phyloP scores from a whole-genome alignment of 768 basidiomycete genomes.

The Calocybe indica region DNA sequence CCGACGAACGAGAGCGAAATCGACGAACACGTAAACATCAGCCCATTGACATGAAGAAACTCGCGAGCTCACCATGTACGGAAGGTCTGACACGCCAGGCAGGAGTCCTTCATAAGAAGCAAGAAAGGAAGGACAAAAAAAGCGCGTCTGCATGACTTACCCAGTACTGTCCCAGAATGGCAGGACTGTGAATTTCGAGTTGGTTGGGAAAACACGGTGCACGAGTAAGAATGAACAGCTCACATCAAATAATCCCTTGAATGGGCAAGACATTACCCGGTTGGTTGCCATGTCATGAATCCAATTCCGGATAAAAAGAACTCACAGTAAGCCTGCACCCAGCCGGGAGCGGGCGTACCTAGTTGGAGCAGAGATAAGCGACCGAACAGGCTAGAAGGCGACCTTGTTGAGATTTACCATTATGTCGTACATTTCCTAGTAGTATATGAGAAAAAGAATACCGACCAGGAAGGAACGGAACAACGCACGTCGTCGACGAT shows the following conservation, averaged over 20 bases:
- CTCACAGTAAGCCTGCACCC: conserved; percentile 50
- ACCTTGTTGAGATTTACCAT: conserved; percentile 26
- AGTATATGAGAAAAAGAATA: not conserved
- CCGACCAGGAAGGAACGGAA: not conserved
- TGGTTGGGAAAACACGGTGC: not conserved
- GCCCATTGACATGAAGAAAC: not conserved
- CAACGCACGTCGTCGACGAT: conserved; percentile 64
- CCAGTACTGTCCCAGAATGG: conserved; percentile 49
- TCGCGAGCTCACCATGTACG: conserved; percentile 34
- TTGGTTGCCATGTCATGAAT: not conserved
- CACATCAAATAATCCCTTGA: conserved; percentile 50
- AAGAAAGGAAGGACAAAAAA: not conserved
- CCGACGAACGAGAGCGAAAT: not conserved
- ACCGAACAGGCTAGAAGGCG: not conserved
- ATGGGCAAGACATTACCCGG: not conserved
- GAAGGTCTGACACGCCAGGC: conserved; percentile 30
- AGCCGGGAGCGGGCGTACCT: conserved; percentile 39
- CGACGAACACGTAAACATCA: not conserved
- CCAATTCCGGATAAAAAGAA: not conserved
- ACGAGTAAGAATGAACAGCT: conserved; percentile 9
- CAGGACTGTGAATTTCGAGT: conserved; percentile 30
- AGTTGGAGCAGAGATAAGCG: not conserved
- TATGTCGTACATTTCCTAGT: conserved; percentile 42
- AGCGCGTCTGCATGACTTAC: conserved; percentile 17
- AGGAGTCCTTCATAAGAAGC: not conserved